These are phyloP conservation scores for Bombardia bombarda DNA, from an alignment of 495 filamentous ascomycete species.

Conservation along the genomic window DNA sequence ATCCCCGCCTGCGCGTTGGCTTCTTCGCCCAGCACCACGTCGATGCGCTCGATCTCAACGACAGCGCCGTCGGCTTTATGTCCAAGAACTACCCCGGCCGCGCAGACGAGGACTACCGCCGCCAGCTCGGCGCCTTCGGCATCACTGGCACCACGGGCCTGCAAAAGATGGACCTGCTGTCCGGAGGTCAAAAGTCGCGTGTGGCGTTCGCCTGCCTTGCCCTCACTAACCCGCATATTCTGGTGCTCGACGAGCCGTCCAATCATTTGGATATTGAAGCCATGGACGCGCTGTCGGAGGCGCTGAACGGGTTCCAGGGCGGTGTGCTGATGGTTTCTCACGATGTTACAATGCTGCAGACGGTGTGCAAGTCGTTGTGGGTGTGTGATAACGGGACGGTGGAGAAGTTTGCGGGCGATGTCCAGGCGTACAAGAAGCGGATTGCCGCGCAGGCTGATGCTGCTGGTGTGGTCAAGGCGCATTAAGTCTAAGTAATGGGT, in stretches of 20 bases:
- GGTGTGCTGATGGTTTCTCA: conserved; percentile 98
- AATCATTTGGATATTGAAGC: conserved; percentile 99
- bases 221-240: conserved; percentile 87
- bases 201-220: conserved; percentile 95
- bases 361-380: conserved; percentile 89
- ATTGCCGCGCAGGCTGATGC: conserved; percentile 85
- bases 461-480: conserved; percentile 66
- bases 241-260: conserved; percentile 96
- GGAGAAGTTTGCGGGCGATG: conserved; percentile 92
- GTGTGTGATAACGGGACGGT: conserved; percentile 93
- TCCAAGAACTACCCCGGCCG: conserved; percentile 82
- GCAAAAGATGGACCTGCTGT: conserved; percentile 90
- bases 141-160: conserved; percentile 96
- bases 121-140: conserved; percentile 93
- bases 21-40: conserved; percentile 99
- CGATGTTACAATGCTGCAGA: conserved; percentile 96
- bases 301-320: conserved; percentile 79
- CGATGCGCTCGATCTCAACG: conserved; percentile 85
- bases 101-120: conserved; percentile 92
- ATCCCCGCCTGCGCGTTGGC: conserved; percentile 80
- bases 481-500: no score
- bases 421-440: conserved; percentile 95
- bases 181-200: conserved; percentile 96
- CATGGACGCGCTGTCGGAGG: conserved; percentile 88
- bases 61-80: conserved; percentile 90